phyloP scores from a whole-genome alignment of 2,329 filamentous ascomycete genomes.

The Coniochaeta sp. region DNA sequence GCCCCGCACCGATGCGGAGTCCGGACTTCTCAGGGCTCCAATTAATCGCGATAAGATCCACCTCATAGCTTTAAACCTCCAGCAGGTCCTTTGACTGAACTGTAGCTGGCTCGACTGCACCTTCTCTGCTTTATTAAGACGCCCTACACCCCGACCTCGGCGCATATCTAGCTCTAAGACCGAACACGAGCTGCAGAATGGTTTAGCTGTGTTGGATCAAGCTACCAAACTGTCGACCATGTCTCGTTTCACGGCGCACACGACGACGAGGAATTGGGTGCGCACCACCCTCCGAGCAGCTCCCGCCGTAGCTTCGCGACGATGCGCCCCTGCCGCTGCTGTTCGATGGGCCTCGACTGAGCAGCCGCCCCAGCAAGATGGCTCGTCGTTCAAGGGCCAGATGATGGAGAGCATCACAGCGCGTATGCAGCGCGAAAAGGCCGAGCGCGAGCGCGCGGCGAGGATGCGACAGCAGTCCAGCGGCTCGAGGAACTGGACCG shows the following conservation, averaged over 20 bases:
- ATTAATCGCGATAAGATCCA: too few relatives aligned
- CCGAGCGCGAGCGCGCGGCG: slow-evolving; percentile 37
- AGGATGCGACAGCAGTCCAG: slow-evolving; percentile 28
- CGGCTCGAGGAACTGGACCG: slow-evolving; percentile 33
- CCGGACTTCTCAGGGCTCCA: too few relatives aligned
- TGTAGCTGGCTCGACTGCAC: too few relatives aligned
- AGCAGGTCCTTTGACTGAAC: too few relatives aligned
- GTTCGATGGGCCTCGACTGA: slow-evolving; percentile 11
- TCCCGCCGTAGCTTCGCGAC: slow-evolving; percentile 5
- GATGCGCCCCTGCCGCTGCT: slow-evolving; percentile 6
- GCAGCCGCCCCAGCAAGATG: slow-evolving; percentile 4
- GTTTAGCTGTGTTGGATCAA: background rate
- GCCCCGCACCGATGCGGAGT: background rate
- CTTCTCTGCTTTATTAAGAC: too few relatives aligned
- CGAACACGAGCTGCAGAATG: background rate
- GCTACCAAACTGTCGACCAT: too few relatives aligned
- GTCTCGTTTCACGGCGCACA: slow-evolving; percentile 18
- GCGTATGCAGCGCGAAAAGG: slow-evolving; percentile 40
- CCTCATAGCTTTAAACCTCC: too few relatives aligned
- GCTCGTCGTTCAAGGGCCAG: slow-evolving; percentile 40
- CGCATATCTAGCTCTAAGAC: too few relatives aligned
- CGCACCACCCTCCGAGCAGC: slow-evolving; percentile 7
- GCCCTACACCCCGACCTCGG: too few relatives aligned
- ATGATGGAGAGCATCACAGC: slow-evolving; percentile 45
- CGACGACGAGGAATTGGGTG: slow-evolving; percentile 14